phyloP scores from a whole-genome alignment of 139 green algal species.

The Chlorella sorokiniana region DNA sequence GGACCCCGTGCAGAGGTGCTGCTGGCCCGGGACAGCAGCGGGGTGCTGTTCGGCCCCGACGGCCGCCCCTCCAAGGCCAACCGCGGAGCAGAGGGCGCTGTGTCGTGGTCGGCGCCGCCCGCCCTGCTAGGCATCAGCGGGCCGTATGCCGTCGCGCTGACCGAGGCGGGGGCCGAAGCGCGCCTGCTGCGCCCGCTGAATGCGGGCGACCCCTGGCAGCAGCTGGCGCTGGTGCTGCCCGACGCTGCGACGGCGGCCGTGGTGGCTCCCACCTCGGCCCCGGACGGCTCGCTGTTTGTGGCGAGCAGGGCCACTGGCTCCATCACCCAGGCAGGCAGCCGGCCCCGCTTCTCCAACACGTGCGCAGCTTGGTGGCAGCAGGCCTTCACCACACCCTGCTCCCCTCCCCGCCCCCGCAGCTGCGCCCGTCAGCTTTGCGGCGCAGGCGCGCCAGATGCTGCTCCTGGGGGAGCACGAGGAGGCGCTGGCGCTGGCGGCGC shows the following conservation, averaged over 20 bases:
- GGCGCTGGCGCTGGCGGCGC: constrained; percentile 63
- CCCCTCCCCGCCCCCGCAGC: background rate
- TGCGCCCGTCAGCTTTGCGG: constrained; percentile 16
- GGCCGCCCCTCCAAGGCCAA: constrained; percentile 3
- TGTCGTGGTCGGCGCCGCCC: constrained; percentile 57
- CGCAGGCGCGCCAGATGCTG: constrained; percentile 68
- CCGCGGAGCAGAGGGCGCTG: background rate
- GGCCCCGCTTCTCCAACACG: background rate
- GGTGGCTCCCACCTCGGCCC: background rate
- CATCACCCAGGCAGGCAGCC: background rate
- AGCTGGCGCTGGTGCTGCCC: constrained; percentile 6
- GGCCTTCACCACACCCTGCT: background rate
- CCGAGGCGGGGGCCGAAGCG: constrained; percentile 58
- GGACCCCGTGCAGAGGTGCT: constrained; percentile 58
- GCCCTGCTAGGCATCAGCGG: constrained; percentile 42
- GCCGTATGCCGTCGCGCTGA: constrained; percentile 63
- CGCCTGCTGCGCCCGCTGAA: constrained; percentile 24
- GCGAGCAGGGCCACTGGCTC: constrained; percentile 4
- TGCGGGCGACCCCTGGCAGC: constrained; percentile 6
- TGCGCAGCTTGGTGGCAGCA: no score
- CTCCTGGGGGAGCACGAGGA: constrained; percentile 63
- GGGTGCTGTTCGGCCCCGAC: constrained; percentile 57
- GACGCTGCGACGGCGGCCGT: constrained; percentile 28
- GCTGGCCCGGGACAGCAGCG: constrained; percentile 49
- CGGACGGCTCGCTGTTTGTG: constrained; percentile 52